Evolutionary conservation across 768 basidiomycete genomes (phyloP), one percentile per base, ranked within the genome.

Genomic region (Steccherinum ochraceum): DNA sequence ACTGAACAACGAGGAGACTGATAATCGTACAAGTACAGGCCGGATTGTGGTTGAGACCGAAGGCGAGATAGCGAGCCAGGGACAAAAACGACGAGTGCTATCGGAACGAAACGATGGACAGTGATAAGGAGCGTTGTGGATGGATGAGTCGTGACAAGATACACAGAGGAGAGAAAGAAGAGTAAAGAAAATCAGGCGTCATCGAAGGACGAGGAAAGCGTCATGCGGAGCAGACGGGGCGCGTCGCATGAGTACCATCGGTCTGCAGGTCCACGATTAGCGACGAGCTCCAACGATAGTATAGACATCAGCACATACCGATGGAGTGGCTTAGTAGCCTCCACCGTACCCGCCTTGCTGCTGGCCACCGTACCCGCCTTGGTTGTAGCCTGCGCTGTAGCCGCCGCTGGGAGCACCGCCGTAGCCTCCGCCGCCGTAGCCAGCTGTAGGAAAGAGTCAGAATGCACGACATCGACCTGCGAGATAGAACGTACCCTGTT

Each of bases 21-120:
- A 35, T 45, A 46, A 53, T 48, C 50, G 50, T 71, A 74, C 62
- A 70, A 71, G 72, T 74, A 75, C 72, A 75, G 63, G 68, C 64
- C 66, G 70, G 66, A 68, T 69, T 64, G 66, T 64, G 62, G 64
- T 53, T 64, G 61, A 62, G 59, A 69, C 67, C 66, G 64, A 69
- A 68, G 68, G 65, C 61, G 62, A 60, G 59, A 66, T 57, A 50
- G 49, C 66, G 67, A 68, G 64, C 67, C 67, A 60, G 57, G 64
- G 59, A 67, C 63, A 61, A 66, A 65, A 63, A 66, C 68, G 70
- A 72, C 69, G 55, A 64, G 67, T 67, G 67, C 67, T 67, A 61
- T 61, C 61, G 60, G 64, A 69, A 68, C 16, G 30, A 27, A 67
- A 74, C 61, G 65, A 72, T 61, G 57, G 56, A 57, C 57, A 60